phyloP scores from a whole-genome alignment of 179 eudicot genomes.

The Silene coronaria region DNA sequence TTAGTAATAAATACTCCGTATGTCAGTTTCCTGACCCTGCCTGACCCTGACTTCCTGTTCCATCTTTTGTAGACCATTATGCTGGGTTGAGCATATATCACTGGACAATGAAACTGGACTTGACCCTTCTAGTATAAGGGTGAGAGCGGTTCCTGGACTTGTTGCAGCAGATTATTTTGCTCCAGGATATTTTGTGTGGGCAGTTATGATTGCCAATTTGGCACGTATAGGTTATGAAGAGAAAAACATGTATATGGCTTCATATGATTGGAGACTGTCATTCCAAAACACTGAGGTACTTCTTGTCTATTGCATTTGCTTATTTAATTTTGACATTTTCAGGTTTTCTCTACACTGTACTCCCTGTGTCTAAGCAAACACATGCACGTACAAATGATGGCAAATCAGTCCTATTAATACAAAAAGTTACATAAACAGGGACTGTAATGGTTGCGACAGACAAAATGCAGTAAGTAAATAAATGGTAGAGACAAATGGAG shows the following conservation, averaged over 20 bases:
- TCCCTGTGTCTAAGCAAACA: too few relatives aligned
- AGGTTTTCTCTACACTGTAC: not conserved
- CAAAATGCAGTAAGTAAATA: too few relatives aligned
- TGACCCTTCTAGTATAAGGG: constrained; percentile 79
- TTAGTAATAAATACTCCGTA: not conserved
- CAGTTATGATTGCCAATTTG: constrained; percentile 90
- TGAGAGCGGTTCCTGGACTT: constrained; percentile 87
- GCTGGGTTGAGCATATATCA: constrained; percentile 97
- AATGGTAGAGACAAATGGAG: too few relatives aligned
- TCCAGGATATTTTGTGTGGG: constrained; percentile 97
- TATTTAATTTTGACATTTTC: not conserved
- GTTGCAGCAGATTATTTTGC: constrained; percentile 99
- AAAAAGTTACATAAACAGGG: too few relatives aligned
- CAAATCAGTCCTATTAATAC: too few relatives aligned
- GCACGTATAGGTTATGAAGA: constrained; percentile 96
- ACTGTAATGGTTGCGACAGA: too few relatives aligned
- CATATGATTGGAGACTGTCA: constrained; percentile 93
- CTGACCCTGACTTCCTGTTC: constrained; percentile 1
- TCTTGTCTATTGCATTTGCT: not conserved
- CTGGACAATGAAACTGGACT: constrained; percentile 93
- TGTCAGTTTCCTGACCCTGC: constrained; percentile 6
- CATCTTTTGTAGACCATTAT: constrained; percentile 57
- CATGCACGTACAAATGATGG: too few relatives aligned
- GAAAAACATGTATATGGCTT: constrained; percentile 97
- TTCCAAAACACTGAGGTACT: constrained; percentile 92